Percentiles rank a stretch among this genome's conserved stretches.
phyloP scores from a whole-genome alignment of 192 early-diverging fungal genomes.

The Gigaspora rosea region DNA sequence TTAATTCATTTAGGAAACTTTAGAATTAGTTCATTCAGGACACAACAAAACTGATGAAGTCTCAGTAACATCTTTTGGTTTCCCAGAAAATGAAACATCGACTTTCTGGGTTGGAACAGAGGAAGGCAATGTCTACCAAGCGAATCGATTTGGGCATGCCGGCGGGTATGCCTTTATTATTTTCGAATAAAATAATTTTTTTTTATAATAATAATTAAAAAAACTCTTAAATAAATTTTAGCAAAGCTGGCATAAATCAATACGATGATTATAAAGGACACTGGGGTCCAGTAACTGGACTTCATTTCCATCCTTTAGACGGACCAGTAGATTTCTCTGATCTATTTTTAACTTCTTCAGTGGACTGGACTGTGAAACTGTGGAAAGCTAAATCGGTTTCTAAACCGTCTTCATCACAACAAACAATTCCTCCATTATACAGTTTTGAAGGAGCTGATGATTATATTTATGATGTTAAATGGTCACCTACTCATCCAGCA shows the following conservation, averaged over 20 bases:
- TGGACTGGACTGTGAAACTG: constrained; percentile 97
- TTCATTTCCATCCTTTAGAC: constrained; percentile 87
- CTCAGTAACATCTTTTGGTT: constrained; percentile 86
- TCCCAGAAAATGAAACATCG: constrained; percentile 91
- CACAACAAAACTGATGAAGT: constrained; percentile 91
- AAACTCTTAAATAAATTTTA: constrained; percentile 26
- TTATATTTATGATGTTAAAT: constrained; percentile 97
- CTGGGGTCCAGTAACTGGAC: constrained; percentile 80
- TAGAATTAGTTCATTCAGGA: constrained; percentile 75
- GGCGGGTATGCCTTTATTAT: constrained; percentile 64
- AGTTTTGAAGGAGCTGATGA: constrained; percentile 93
- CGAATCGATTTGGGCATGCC: constrained; percentile 92
- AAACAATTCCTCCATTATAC: constrained; percentile 64
- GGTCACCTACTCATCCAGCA: constrained; percentile 94
- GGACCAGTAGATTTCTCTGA: constrained; percentile 89
- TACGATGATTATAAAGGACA: constrained; percentile 87
- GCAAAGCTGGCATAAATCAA: constrained; percentile 94
- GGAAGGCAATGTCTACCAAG: constrained; percentile 93
- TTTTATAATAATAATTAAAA: background rate
- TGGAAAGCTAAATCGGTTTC: constrained; percentile 78
- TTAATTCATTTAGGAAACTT: constrained; percentile 56
- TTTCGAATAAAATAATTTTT: background rate
- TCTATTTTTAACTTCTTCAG: constrained; percentile 87
- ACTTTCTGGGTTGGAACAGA: constrained; percentile 96
- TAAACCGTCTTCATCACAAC: constrained; percentile 49